A percentile compares a stretch with the other conserved stretches of the same genome.
Evolutionary conservation across 331 rosid species (phyloP).

Genomic region (Acacia concinna): DNA sequence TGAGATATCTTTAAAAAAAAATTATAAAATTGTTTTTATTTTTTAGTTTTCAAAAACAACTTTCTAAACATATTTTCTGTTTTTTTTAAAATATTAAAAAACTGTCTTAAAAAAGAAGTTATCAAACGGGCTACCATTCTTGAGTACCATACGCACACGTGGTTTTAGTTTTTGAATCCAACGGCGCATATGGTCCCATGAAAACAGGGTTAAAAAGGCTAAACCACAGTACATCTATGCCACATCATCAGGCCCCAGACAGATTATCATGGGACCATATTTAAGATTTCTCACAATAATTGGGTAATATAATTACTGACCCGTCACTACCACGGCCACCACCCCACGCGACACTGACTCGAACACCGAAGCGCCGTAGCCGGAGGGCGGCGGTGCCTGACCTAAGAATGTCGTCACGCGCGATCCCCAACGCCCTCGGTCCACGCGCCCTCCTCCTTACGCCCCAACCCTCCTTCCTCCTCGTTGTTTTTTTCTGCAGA

Average conservation of each 20-base stretch:
- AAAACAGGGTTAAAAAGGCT: not conserved
- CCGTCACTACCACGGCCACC: slow-evolving; percentile 1
- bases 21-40: no score
- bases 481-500: not conserved
- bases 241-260: slow-evolving; percentile 18
- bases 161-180: slow-evolving; percentile 5
- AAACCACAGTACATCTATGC: not conserved
- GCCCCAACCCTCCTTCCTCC: no score
- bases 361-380: slow-evolving; percentile 30
- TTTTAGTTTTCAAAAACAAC: no score
- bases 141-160: no score
- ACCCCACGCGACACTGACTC: slow-evolving; percentile 8
- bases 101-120: no score
- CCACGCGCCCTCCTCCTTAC: slow-evolving; percentile 29
- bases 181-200: slow-evolving; percentile 37
- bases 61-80: no score
- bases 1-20: no score
- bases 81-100: no score
- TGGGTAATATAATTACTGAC: slow-evolving; percentile 16
- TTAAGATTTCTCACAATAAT: slow-evolving; percentile 24
- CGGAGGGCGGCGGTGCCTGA: slow-evolving; percentile 64
- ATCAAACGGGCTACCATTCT: no score
- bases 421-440: slow-evolving; percentile 46
- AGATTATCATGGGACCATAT: not conserved
- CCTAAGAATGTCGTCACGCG: slow-evolving; percentile 51